Percentiles rank a stretch among this genome's conserved stretches.
phyloP scores from a whole-genome alignment of 495 filamentous ascomycete species.

The Hypoxylon fragiforme region DNA sequence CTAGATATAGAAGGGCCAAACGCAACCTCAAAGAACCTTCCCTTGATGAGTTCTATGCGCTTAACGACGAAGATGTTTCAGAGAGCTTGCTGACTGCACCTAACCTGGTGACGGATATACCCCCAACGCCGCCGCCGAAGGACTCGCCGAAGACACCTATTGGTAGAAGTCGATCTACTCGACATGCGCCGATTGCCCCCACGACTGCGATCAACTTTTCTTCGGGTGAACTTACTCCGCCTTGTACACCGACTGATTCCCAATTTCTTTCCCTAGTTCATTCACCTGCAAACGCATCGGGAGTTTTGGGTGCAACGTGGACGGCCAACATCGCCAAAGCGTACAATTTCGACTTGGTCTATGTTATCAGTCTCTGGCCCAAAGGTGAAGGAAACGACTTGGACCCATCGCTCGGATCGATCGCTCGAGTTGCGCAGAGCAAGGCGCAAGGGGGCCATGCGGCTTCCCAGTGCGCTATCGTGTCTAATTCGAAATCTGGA shows the following conservation, averaged over 20 bases:
- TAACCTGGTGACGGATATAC: slow-evolving; percentile 9
- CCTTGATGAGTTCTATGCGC: slow-evolving; percentile 48
- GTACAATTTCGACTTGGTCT: slow-evolving; percentile 49
- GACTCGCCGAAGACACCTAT: slow-evolving; percentile 33
- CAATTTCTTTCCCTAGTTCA: slow-evolving; percentile 25
- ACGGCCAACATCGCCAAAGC: slow-evolving; percentile 45
- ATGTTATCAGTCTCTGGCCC: slow-evolving; percentile 51
- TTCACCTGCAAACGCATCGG: slow-evolving; percentile 15
- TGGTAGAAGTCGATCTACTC: slow-evolving; percentile 34
- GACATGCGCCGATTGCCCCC: slow-evolving; percentile 31
- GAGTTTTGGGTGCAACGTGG: slow-evolving; percentile 39
- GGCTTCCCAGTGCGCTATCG: not conserved
- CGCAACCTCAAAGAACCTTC: slow-evolving; percentile 45
- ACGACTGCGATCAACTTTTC: slow-evolving; percentile 27
- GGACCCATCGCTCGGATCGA: slow-evolving; percentile 2
- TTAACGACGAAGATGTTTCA: slow-evolving; percentile 53
- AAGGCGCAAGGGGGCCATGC: not conserved
- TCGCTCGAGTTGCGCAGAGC: not conserved
- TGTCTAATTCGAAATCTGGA: slow-evolving; percentile 4
- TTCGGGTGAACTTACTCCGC: slow-evolving; percentile 26
- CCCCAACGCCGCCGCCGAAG: slow-evolving; percentile 26
- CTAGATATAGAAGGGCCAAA: slow-evolving; percentile 1
- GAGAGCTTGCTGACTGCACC: slow-evolving; percentile 34
- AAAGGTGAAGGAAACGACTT: slow-evolving; percentile 4
- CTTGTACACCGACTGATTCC: slow-evolving; percentile 22